Evolutionary conservation across 148 eudicot genomes (phyloP).

Genomic region (Beta vulgaris): DNA sequence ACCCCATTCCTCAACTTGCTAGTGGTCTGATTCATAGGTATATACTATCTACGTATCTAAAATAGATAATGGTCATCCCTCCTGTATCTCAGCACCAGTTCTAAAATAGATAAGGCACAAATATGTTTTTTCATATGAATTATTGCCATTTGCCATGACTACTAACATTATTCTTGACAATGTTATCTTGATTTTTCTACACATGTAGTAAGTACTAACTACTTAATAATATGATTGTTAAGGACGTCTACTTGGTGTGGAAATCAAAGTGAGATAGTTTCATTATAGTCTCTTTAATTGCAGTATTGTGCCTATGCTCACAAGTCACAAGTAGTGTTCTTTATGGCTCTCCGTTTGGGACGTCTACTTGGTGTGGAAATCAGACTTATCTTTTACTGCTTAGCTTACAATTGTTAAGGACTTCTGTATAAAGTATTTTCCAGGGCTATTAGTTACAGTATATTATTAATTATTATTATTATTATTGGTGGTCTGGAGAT

Average conservation of each 20-base stretch:
- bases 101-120: no score
- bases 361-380: not conserved
- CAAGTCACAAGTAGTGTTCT: not conserved
- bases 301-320: not conserved
- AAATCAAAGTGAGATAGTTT: not conserved
- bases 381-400: not conserved
- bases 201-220: not conserved
- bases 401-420: not conserved
- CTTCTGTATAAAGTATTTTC: not conserved
- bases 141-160: not conserved
- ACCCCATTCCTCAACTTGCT: no score
- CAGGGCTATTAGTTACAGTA: not conserved
- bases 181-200: constrained; percentile 11
- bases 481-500: no score
- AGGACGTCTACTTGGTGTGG: not conserved
- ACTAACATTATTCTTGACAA: not conserved
- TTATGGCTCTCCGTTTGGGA: constrained; percentile 1
- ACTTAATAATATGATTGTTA: not conserved
- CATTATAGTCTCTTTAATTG: not conserved
- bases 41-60: no score
- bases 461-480: no score
- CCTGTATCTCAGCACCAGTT: no score
- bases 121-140: not conserved
- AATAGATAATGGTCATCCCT: no score
- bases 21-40: no score